phyloP scores from a whole-genome alignment of 495 filamentous ascomycete genomes.

The Penicillium goetzii region DNA sequence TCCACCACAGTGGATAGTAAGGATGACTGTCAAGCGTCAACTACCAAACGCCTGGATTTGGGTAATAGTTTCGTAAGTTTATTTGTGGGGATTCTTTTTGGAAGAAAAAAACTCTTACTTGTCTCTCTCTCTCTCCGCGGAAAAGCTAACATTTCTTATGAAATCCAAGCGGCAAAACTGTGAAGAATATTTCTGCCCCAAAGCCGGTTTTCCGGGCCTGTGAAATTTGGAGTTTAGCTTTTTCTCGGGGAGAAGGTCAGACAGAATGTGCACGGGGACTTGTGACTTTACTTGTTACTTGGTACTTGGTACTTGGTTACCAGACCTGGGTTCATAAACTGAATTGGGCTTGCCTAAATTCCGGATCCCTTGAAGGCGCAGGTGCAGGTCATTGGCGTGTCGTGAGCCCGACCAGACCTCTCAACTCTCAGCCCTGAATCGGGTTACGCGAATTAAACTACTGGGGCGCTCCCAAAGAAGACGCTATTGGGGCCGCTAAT shows the following conservation, averaged over 20 bases:
- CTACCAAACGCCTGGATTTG: no score
- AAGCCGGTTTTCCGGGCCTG: neutral
- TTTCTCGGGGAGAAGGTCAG: neutral
- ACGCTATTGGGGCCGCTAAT: neutral
- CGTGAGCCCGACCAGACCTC: neutral
- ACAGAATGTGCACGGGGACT: neutral
- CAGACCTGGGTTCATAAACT: neutral
- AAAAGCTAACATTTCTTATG: no score
- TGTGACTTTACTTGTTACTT: neutral
- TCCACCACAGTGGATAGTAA: no score
- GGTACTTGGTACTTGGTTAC: no score
- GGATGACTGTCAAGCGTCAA: no score
- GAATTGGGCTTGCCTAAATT: neutral
- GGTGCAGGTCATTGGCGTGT: neutral
- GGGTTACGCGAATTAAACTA: constrained; percentile 15
- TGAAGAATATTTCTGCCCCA: neutral
- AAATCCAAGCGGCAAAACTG: no score
- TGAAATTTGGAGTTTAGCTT: neutral
- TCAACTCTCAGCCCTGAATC: no score
- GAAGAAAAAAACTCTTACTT: no score
- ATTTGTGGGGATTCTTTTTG: no score
- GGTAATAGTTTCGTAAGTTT: no score
- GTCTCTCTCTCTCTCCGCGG: no score
- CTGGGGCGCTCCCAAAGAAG: constrained; percentile 12
- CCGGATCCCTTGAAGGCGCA: neutral